Base-by-base conservation (phyloP, 1,284 basidiomycete species). In the Coriolopsis trogii region DNA sequence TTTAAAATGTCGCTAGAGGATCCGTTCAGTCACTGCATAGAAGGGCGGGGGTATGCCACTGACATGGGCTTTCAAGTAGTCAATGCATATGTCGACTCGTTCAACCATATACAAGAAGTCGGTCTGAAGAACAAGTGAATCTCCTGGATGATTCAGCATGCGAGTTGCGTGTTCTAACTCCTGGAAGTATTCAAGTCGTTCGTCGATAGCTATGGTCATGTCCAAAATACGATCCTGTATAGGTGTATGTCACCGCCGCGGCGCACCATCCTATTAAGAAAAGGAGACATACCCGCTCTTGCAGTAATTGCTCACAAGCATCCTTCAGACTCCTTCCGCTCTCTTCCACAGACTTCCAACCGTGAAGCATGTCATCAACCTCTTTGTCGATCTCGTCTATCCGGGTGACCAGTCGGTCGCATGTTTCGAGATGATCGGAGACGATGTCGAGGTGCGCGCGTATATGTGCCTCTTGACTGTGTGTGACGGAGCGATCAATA, bases 31-130 rank as follows among this genome's bases (percentile, higher is more conserved):
- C 23, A 13, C 37, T 12, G 13, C 13, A 34, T 6, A 8, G 2
- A 26, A 13, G 18, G 15, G 6, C n/a, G 13, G 33, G 13, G 33
- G 4, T 8, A n/a, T 7, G 6, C 12, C 8, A 74, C 92, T 64
- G 70, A 95, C 94, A 70, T 96, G 91, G 12, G 78, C 76, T 61
- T 87, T 87, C 30, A 98, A 75, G 66, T 91, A 97, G 48, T 90
- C 89, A 49, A 97, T 87, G 65, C 94, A 97, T 43, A 94, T 86
- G 63, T 95, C 94, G 31, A 97, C 85, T 6, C 93, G 82, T 63
- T 93, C 91, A 30, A 97, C 89, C 93, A 95, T 95, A 59, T 93
- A 90, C 55, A 97, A 70, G 68, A 97, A 97, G 65, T 95, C 93
- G 0, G 87, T 82, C 59, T 91, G 85, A 5, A 95, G 78, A 28